These are phyloP conservation scores for Phytophthora melonis DNA, from an alignment of 352 stramenopile species.

Conservation along the genomic window DNA sequence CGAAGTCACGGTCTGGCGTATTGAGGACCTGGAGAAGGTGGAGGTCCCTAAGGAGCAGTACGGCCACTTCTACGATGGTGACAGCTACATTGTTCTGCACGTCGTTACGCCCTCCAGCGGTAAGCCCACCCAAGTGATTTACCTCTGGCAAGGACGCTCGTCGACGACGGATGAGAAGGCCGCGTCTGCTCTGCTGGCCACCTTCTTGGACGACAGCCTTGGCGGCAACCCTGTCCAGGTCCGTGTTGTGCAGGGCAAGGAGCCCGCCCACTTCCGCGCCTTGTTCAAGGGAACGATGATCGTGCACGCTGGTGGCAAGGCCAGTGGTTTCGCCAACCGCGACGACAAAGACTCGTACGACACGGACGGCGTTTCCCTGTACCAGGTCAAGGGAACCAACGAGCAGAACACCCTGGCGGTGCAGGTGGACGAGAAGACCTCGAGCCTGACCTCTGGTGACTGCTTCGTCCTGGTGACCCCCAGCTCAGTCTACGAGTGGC, in stretches of 20 bases:
- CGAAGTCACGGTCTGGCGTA: conserved; percentile 90
- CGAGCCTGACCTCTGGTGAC: conserved; percentile 91
- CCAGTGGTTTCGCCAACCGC: conserved; percentile 90
- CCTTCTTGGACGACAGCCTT: conserved; percentile 87
- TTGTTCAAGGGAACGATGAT: conserved; percentile 94
- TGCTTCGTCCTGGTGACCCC: conserved; percentile 88
- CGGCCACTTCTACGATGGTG: conserved; percentile 94
- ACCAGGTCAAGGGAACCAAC: conserved; percentile 92
- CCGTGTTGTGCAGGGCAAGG: conserved; percentile 88
- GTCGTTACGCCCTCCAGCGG: conserved; percentile 70
- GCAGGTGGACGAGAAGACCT: conserved; percentile 79
- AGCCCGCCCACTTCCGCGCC: conserved; percentile 87
- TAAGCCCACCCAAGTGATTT: conserved; percentile 88
- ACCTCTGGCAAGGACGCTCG: conserved; percentile 93
- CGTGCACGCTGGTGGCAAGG: conserved; percentile 89
- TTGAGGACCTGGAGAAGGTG: conserved; percentile 92
- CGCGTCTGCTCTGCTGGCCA: conserved; percentile 65
- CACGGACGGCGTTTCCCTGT: conserved; percentile 87
- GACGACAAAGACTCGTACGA: conserved; percentile 87
- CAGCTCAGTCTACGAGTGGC: conserved; percentile 79
- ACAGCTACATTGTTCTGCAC: conserved; percentile 96
- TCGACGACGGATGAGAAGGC: conserved; percentile 92
- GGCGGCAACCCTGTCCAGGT: conserved; percentile 88
- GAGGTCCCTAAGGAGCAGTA: conserved; percentile 79
- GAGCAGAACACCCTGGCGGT: conserved; percentile 88